These are phyloP conservation scores for Pythium periplocum DNA, from an alignment of 352 stramenopile genomes.

Conservation along the genomic window DNA sequence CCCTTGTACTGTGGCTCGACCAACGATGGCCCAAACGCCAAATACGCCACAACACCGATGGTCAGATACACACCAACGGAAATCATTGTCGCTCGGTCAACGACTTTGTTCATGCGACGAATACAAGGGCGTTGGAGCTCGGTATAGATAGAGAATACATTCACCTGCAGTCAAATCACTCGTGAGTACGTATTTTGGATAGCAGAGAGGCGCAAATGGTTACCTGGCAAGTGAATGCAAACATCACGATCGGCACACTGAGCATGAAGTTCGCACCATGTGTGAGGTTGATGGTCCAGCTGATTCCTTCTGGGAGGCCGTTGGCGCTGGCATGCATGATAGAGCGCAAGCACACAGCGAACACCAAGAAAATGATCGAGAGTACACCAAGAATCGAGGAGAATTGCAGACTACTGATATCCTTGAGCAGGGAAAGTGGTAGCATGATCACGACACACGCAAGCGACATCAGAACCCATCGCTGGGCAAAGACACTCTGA, in stretches of 20 bases:
- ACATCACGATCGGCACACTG: slow-evolving; percentile 85
- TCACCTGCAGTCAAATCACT: slow-evolving; percentile 32
- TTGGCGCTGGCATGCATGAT: slow-evolving; percentile 58
- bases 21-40: slow-evolving; percentile 66
- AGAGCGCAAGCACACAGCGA: slow-evolving; percentile 73
- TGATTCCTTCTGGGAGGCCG: slow-evolving; percentile 59
- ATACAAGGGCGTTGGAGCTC: slow-evolving; percentile 83
- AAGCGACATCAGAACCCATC: slow-evolving; percentile 78
- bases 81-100: slow-evolving; percentile 70
- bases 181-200: background rate
- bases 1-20: slow-evolving; percentile 68
- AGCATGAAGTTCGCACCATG: slow-evolving; percentile 78
- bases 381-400: slow-evolving; percentile 79
- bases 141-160: slow-evolving; percentile 88
- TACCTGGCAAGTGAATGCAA: slow-evolving; percentile 85
- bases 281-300: slow-evolving; percentile 68
- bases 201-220: background rate
- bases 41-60: slow-evolving; percentile 74
- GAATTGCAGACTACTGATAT: slow-evolving; percentile 84
- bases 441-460: slow-evolving; percentile 77
- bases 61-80: slow-evolving; percentile 74
- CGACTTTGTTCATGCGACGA: slow-evolving; percentile 85
- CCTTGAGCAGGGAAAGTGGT: slow-evolving; percentile 73
- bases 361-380: slow-evolving; percentile 82
- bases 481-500: slow-evolving; percentile 50